Conservation (phyloP, 108 stramenopile species). For the Schizochytrium sp. region DNA sequence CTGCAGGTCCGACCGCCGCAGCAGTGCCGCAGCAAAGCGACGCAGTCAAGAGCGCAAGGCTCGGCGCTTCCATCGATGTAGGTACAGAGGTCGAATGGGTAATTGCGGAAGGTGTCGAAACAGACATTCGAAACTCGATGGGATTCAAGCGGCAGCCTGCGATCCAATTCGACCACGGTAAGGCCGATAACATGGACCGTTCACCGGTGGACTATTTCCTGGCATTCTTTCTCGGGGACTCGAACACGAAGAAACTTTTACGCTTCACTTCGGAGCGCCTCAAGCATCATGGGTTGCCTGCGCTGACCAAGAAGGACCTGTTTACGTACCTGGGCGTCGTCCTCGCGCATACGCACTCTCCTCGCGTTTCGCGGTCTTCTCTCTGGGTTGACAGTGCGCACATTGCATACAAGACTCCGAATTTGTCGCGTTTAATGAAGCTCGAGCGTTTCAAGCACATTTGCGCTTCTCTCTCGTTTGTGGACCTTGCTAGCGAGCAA, state of each 20-base stretch:
- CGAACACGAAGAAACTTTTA: not conserved
- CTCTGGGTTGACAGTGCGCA: not conserved
- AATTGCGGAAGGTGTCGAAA: not conserved
- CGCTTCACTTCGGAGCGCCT: not conserved
- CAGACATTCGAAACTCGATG: not conserved
- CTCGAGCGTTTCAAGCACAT: slow-evolving; percentile 2
- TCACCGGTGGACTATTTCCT: not conserved
- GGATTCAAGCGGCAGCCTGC: not conserved
- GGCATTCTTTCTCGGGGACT: not conserved
- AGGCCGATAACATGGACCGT: not conserved
- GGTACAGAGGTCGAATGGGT: too few relatives aligned
- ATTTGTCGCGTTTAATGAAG: not conserved
- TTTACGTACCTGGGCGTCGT: not conserved
- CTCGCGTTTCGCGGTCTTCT: not conserved
- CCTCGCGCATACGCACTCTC: not conserved
- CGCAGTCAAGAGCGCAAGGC: too few relatives aligned
- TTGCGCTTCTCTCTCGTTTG: not conserved
- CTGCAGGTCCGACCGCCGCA: too few relatives aligned
- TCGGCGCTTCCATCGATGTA: too few relatives aligned
- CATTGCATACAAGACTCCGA: not conserved
- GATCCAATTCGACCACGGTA: not conserved
- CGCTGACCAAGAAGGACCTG: not conserved
- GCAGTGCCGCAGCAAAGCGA: too few relatives aligned
- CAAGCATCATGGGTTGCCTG: not conserved
- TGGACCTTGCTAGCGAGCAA: not conserved